Evolutionary conservation across 2,329 filamentous ascomycete genomes (phyloP).

Genomic region (Pestalotiopsis sp.): DNA sequence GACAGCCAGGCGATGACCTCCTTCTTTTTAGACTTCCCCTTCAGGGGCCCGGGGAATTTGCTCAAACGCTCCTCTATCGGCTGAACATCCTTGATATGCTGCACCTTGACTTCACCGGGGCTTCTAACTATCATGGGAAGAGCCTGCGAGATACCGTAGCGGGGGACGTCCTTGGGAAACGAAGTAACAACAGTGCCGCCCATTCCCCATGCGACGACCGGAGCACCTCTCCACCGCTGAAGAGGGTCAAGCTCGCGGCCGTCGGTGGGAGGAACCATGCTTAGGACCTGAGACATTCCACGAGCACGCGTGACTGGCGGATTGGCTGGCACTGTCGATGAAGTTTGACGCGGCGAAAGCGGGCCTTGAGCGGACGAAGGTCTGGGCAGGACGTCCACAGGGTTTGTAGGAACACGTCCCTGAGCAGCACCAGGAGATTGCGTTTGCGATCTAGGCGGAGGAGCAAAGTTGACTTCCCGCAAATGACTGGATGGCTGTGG

Average conservation of each 20-base stretch:
- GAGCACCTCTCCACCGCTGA: conserved; percentile 87
- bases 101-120: conserved; percentile 80
- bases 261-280: conserved; percentile 65
- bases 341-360: conserved; percentile 36
- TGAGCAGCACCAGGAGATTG: conserved; percentile 60
- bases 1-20: conserved; percentile 82
- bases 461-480: conserved; percentile 46
- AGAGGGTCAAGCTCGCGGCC: conserved; percentile 75
- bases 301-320: conserved; percentile 43
- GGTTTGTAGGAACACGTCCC: conserved; percentile 35
- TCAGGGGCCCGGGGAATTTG: conserved; percentile 89
- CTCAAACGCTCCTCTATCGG: conserved; percentile 72
- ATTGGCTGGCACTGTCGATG: conserved; percentile 18
- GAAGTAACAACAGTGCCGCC: conserved; percentile 81
- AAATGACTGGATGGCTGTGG: conserved; percentile 31
- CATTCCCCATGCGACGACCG: conserved; percentile 85
- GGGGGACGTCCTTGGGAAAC: conserved; percentile 86
- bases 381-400: conserved; percentile 49
- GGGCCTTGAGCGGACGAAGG: conserved; percentile 56
- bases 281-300: conserved; percentile 57
- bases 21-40: conserved; percentile 93
- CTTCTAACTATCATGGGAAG: conserved; percentile 79
- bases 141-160: conserved; percentile 76
- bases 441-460: conserved; percentile 63
- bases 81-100: conserved; percentile 72